Evolutionary conservation across 306 rosid species (phyloP).

Genomic region (Malus sieversii): DNA sequence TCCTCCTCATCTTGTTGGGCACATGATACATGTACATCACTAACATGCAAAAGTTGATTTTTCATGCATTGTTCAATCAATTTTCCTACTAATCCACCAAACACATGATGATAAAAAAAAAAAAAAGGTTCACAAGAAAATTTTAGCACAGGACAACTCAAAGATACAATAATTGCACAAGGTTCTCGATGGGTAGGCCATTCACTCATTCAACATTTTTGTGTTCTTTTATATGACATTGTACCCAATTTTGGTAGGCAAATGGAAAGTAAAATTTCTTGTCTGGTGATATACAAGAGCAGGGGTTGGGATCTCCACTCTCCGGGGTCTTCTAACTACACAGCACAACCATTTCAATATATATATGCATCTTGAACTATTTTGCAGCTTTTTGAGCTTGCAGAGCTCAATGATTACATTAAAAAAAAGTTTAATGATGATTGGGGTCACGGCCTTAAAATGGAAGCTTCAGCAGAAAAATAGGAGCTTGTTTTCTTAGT

Average conservation of each 20-base stretch:
- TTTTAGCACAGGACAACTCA: not conserved
- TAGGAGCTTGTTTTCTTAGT: not conserved
- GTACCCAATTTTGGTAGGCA: too few species aligned
- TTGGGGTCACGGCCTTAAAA: not conserved
- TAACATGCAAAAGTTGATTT: not conserved
- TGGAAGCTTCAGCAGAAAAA: not conserved
- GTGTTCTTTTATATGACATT: not conserved
- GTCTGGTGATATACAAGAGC: not conserved
- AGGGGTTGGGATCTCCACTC: not conserved
- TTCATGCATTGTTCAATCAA: not conserved
- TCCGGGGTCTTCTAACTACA: not conserved
- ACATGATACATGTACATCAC: not conserved
- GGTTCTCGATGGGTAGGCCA: not conserved
- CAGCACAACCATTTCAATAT: too few species aligned
- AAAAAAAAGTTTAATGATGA: not conserved
- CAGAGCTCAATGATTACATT: constrained; percentile 6
- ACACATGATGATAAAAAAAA: not conserved
- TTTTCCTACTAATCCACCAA: not conserved
- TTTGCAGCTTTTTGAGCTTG: constrained; percentile 4
- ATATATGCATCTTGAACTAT: not conserved
- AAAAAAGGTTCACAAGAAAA: not conserved
- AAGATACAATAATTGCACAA: not conserved
- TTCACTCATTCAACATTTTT: not conserved
- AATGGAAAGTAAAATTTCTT: not conserved
- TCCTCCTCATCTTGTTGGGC: not conserved